Base-by-base conservation (phyloP, 257 asterid species). In the Scutellaria minor region DNA sequence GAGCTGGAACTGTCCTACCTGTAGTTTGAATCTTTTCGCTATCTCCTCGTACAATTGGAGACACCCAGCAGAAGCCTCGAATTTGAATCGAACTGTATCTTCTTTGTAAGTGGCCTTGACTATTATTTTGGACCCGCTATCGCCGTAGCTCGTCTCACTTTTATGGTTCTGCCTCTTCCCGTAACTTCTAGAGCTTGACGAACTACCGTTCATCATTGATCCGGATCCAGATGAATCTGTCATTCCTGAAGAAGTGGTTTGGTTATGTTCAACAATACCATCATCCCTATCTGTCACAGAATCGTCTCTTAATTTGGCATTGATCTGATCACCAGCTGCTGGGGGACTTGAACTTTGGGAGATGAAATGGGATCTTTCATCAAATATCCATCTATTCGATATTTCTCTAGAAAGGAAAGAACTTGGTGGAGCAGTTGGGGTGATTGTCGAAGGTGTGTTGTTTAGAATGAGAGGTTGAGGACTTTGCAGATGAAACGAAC, bases 41-140 rank as follows among this genome's bases (percentile, higher is more conserved):
- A 91, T 83, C 81, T 86, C 96, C 77, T 86, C 94, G 27, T 85
- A 89, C 50, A 93, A 81, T 63, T 81, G 83, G 52, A 68, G 44
- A 71, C 86, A 88, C 31, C 96, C 96, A 9, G 59, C 68, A 14
- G 79, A 78, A 13, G 84, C 81, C 67, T 84, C 88, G 10, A 87
- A 91, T 48, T 91, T 93, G 54, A 91, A 93, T 20, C 98, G 85
- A 14, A 86, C 60, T 1, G 83, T 88, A 41, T 93, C 93, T 55
- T 85, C 95, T 58, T 79, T 89, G 66, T 93, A 89, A 39, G 89
- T 81, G 50, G 96, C 92, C 85, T 93, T 91, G 20, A 84, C 84
- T 0, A 83, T 71, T 24, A 91, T 77, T 73, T 69, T 89, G 12
- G 84, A 85, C 39, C 81, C 82, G 62, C 82, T 77, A 10, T 87